These are phyloP conservation scores for Beauveria bassiana DNA, from an alignment of 2,329 filamentous ascomycete genomes.

Conservation along the genomic window DNA sequence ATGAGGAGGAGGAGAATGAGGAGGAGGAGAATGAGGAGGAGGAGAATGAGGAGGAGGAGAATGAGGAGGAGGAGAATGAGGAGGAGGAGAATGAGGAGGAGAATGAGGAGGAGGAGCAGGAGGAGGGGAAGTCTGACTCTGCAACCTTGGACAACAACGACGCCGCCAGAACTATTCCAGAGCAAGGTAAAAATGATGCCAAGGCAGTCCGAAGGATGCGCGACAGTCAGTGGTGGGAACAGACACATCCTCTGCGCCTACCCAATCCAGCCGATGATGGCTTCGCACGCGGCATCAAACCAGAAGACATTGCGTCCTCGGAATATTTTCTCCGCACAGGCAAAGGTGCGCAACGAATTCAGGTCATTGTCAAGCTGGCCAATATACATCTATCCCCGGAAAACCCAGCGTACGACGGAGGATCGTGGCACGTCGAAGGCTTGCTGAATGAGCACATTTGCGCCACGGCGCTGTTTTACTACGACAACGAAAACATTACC, in stretches of 20 bases:
- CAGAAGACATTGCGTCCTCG: not conserved
- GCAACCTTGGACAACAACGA: too few relatives aligned
- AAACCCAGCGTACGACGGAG: constrained; percentile 44
- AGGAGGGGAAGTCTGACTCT: too few relatives aligned
- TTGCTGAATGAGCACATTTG: constrained; percentile 55
- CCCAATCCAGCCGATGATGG: constrained; percentile 10
- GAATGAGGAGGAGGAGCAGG: too few relatives aligned
- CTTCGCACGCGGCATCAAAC: constrained; percentile 13
- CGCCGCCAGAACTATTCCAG: constrained; percentile 7
- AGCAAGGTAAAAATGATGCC: constrained; percentile 3
- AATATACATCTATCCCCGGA: constrained; percentile 54
- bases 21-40: too few relatives aligned
- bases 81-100: too few relatives aligned
- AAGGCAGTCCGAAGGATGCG: not conserved
- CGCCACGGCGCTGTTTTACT: constrained; percentile 56
- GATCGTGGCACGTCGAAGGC: constrained; percentile 50
- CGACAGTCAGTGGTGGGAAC: constrained; percentile 19
- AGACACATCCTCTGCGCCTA: constrained; percentile 19
- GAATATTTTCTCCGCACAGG: constrained; percentile 16
- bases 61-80: too few relatives aligned
- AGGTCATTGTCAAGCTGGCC: constrained; percentile 57
- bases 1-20: too few relatives aligned
- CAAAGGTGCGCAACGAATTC: constrained; percentile 30
- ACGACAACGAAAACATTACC: constrained; percentile 52
- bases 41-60: too few relatives aligned